Base-by-base conservation (phyloP, 2,329 filamentous ascomycete genomes). In the Diaporthe sp. region DNA sequence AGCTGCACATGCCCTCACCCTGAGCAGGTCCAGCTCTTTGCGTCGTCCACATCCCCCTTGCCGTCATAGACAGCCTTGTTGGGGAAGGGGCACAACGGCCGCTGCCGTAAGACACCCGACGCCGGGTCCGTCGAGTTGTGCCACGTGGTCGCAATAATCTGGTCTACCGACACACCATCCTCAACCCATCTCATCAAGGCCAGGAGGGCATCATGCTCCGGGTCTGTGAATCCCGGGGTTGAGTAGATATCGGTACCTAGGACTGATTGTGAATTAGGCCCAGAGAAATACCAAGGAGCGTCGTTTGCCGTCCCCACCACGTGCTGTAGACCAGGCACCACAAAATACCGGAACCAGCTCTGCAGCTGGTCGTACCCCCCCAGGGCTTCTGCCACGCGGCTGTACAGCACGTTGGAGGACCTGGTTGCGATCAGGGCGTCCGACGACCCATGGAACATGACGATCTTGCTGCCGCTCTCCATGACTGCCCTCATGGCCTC, bases 271-370 rank as follows among this genome's bases (percentile, higher is more conserved):
- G 31, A 31, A 31, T 31, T 31, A 31, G 31, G 31, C 31, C 31
- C 31, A 1, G 1, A 1, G 31, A 31, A 31, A 31, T 31, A 31
- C 31, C 31, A 31, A 31, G 31, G 84, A 28, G 83, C 84, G 44
- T 81, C 79, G 9, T 79, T 77, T 17, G 79, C 76, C 13, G 82
- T 79, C 39, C 77, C 75, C 46, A 75, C 76, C 74, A 90, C 91
- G 78, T 91, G 89, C 5, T 81, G 83, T 82, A 90, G 86, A 1
- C 88, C 89, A 1, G 88, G 88, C 8, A 90, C 84, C 5, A 83
- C 80, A 79, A 90, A 90, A 77, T 88, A 84, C 2, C 84, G 80
- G 80, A 89, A 91, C 79, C 89, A 88, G 22, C 87, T 86, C 2
- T 85, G 86, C 55, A 86, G 85, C 53, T 77, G 60, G 39, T 77